Evolutionary conservation across 1,284 basidiomycete genomes (phyloP).

Genomic region (Irpex lacteus): DNA sequence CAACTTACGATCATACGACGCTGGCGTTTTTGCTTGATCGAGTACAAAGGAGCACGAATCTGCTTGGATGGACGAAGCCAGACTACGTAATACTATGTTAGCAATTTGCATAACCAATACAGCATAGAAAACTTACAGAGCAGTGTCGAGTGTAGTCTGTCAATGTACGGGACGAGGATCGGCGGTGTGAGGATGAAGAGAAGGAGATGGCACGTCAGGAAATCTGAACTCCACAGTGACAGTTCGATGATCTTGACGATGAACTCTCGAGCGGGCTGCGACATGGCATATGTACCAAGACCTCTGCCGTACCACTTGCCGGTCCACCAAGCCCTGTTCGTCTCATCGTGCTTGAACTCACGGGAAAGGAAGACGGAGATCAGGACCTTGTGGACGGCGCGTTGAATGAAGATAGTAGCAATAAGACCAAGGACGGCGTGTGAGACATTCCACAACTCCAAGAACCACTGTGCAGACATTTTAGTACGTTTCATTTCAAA

Average conservation of each 20-base stretch:
- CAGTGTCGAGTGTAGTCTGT: slow-evolving; percentile 72
- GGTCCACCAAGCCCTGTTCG: slow-evolving; percentile 97
- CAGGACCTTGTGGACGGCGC: slow-evolving; percentile 87
- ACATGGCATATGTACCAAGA: slow-evolving; percentile 83
- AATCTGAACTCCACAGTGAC: slow-evolving; percentile 78
- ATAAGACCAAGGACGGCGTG: slow-evolving; percentile 91
- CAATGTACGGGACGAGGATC: slow-evolving; percentile 71
- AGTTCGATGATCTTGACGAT: slow-evolving; percentile 85
- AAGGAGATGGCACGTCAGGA: slow-evolving; percentile 62
- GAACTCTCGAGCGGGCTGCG: slow-evolving; percentile 87
- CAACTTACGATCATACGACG: slow-evolving; percentile 80
- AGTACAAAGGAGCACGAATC: slow-evolving; percentile 92
- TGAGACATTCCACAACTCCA: slow-evolving; percentile 89
- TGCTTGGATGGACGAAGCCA: slow-evolving; percentile 87
- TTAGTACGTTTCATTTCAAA: slow-evolving; percentile 16
- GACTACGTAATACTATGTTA: slow-evolving; percentile 42
- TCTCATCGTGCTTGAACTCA: slow-evolving; percentile 98
- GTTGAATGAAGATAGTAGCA: slow-evolving; percentile 84
- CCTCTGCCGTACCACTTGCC: slow-evolving; percentile 95
- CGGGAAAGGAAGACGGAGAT: slow-evolving; percentile 91
- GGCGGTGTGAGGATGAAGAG: slow-evolving; percentile 76
- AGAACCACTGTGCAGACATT: slow-evolving; percentile 72
- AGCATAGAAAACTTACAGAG: slow-evolving; percentile 51
- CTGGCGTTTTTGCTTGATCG: slow-evolving; percentile 83
- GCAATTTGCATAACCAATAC: slow-evolving; percentile 15